Conservation (phyloP, 495 filamentous ascomycete species). For the Penicillium silybi region DNA sequence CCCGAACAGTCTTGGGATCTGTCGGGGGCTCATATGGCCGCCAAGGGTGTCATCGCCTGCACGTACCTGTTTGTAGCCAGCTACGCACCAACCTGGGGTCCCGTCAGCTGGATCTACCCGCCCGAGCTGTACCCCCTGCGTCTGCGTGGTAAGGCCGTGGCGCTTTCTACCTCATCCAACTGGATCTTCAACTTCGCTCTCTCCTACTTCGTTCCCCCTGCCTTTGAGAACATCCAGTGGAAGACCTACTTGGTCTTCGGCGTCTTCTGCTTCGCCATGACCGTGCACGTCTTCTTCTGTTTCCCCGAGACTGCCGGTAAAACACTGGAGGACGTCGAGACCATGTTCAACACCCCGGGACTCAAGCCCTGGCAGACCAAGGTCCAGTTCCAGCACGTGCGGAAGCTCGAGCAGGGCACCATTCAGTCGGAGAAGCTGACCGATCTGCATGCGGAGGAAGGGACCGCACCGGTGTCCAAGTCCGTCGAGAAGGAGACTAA, state of each 20-base stretch:
- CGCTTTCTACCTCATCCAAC: conserved; percentile 66
- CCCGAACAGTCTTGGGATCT: conserved; percentile 37
- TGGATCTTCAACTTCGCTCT: conserved; percentile 82
- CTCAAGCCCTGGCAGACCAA: conserved; percentile 66
- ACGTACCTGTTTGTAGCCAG: conserved; percentile 64
- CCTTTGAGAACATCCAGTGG: conserved; percentile 72
- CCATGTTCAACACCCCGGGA: conserved; percentile 61
- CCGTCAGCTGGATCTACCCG: conserved; percentile 64
- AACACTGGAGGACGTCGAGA: conserved; percentile 71
- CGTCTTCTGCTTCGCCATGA: conserved; percentile 68
- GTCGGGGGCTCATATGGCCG: conserved; percentile 29
- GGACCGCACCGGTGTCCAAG: neutral
- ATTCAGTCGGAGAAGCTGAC: conserved; percentile 28
- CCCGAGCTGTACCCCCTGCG: conserved; percentile 65
- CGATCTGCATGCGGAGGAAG: conserved; percentile 14
- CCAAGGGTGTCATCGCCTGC: conserved; percentile 57
- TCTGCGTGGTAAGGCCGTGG: conserved; percentile 63
- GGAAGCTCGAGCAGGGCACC: conserved; percentile 25
- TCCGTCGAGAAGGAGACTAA: conserved; percentile 6
- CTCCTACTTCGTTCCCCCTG: conserved; percentile 71
- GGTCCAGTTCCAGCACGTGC: conserved; percentile 33
- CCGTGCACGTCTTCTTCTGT: conserved; percentile 71
- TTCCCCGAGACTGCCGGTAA: conserved; percentile 84
- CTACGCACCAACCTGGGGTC: conserved; percentile 59
- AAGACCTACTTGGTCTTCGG: conserved; percentile 72